Base-by-base conservation (phyloP, 352 stramenopile genomes). In the Phytophthora megakarya region DNA sequence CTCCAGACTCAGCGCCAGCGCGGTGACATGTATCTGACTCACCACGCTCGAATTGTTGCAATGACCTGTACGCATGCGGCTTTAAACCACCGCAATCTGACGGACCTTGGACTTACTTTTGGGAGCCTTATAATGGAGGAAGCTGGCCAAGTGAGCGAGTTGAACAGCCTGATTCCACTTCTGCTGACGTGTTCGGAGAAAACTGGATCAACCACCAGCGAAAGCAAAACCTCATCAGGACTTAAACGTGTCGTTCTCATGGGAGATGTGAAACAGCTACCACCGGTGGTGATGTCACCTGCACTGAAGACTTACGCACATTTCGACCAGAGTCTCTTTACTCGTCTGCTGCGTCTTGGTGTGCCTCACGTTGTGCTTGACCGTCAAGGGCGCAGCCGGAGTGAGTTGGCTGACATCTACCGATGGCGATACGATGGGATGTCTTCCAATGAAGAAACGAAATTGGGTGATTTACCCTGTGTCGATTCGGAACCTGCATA, bases 21-120 rank as follows among this genome's bases (percentile, higher is more conserved):
- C 3, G 81, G 75, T 13, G 93, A 99, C 59, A 95, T 98, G 76
- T 89, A 99, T n/a, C 73, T 99, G 22, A 96, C 95, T 23, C 97
- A 98, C 51, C 93, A 99, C 65, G 96, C 86, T 35, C 81, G 82
- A 1, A 92, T 99, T 48, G 76, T 99, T 18, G 93, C 89, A 6
- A 98, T 99, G 92, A 99, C 97, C 18, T 98, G 90, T 62, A 98
- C 94, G 9, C 89, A 99, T 56, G 93, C 95, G 23, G 97, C 97
- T 5, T 80, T 98, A 62, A 90, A 89, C 22, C 76, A 96, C 28
- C 72, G 63, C 18, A 86, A 92, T 37, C 73, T 99, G 8, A 73
- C 96, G 11, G 69, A 95, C 35, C 62, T 99, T 51, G 90, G 80
- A 11, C 69, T 96, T 44, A 63, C 70, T 11, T 92, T 92, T 53